These are phyloP conservation scores for Agrocybe pediades DNA, from an alignment of 768 basidiomycete species.

Conservation along the genomic window DNA sequence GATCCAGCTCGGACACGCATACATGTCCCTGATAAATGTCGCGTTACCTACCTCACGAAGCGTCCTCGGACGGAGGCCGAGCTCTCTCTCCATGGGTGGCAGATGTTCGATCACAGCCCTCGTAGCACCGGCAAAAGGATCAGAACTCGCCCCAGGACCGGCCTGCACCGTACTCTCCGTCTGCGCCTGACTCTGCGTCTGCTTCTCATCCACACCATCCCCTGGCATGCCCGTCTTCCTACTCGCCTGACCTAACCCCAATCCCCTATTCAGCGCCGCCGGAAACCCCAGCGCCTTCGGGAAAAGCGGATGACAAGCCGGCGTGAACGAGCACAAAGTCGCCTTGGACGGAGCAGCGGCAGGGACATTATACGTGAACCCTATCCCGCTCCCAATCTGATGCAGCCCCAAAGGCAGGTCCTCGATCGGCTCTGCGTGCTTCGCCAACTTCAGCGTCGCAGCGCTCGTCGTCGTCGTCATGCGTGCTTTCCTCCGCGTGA, in stretches of 20 bases:
- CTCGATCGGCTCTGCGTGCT: constrained; percentile 24
- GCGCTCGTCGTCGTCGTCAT: constrained; percentile 36
- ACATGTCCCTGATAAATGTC: constrained; percentile 29
- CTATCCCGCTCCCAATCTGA: constrained; percentile 54
- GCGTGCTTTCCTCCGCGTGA: constrained; percentile 36
- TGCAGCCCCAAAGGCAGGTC: constrained; percentile 47
- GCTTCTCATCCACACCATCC: no score
- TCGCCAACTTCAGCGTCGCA: not conserved
- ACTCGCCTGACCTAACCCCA: constrained; percentile 12
- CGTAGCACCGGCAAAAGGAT: not conserved
- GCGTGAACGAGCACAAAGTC: constrained; percentile 22
- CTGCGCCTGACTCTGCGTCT: no score
- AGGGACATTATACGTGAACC: constrained; percentile 44
- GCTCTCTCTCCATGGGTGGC: not conserved
- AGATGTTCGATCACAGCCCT: no score
- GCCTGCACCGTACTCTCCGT: no score
- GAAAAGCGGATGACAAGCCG: constrained; percentile 21
- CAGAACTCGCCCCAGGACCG: constrained; percentile 6
- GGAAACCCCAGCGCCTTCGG: constrained; percentile 22
- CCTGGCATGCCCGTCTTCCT: no score
- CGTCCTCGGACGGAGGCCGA: not conserved
- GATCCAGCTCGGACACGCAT: constrained; percentile 26
- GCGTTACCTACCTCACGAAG: constrained; percentile 17
- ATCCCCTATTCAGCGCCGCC: constrained; percentile 17
- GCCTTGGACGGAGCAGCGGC: constrained; percentile 23